phyloP scores from a whole-genome alignment of 305 asterid species.

The Fraxinus sp. region DNA sequence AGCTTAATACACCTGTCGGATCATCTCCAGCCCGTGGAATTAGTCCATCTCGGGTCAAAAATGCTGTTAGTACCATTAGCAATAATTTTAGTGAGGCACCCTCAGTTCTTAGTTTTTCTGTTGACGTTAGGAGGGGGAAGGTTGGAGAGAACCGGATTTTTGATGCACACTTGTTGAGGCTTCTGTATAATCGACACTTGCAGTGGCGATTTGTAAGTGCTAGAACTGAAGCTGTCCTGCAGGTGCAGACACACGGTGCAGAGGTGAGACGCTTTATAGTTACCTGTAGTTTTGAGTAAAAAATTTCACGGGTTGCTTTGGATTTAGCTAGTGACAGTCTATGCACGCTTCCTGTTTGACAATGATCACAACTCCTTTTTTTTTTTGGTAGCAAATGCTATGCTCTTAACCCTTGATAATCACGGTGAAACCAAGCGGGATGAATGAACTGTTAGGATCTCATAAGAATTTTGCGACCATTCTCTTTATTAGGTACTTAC shows the following conservation, averaged over 20 bases:
- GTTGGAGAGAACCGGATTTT: constrained; percentile 79
- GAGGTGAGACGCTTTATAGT: constrained; percentile 52
- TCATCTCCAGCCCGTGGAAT: too few species aligned
- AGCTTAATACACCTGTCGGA: constrained; percentile 44
- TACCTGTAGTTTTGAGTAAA: not conserved
- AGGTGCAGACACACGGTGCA: constrained; percentile 67
- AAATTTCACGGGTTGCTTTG: not conserved
- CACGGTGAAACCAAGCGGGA: not conserved
- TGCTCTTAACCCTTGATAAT: not conserved
- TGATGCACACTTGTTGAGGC: constrained; percentile 84
- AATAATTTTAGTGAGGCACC: constrained; percentile 69
- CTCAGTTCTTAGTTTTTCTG: constrained; percentile 89
- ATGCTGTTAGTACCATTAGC: constrained; percentile 70
- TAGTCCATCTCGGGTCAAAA: constrained; percentile 68
- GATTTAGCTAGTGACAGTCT: constrained; percentile 2
- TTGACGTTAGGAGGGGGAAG: constrained; percentile 87
- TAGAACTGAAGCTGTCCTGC: constrained; percentile 64
- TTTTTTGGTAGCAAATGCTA: not conserved
- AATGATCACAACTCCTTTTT: too few species aligned
- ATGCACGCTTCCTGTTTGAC: constrained; percentile 2
- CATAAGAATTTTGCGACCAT: not conserved
- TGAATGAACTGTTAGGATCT: not conserved
- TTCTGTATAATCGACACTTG: constrained; percentile 80
- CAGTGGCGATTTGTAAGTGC: constrained; percentile 96
- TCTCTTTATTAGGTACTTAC: constrained; percentile 10